Evolutionary conservation across 176 grass and related monocot species (phyloP).

Genomic region (Bolboschoenus planiculmis): DNA sequence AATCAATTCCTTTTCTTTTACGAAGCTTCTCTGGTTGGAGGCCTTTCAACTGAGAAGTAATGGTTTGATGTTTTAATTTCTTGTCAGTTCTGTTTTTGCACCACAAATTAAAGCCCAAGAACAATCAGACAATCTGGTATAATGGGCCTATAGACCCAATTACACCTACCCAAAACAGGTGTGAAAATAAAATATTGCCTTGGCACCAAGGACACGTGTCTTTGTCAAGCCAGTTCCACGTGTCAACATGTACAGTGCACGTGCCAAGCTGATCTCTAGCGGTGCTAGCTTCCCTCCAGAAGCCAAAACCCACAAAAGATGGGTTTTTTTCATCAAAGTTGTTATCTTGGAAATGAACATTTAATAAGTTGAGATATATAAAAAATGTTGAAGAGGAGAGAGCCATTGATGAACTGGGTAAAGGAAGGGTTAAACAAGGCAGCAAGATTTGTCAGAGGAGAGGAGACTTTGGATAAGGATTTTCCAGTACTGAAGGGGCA

Average conservation of each 20-base stretch:
- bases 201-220: not conserved
- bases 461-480: constrained; percentile 24
- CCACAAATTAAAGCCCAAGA: not conserved
- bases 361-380: not conserved
- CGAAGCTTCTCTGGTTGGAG: not conserved
- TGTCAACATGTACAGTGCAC: not conserved
- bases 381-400: constrained; percentile 19
- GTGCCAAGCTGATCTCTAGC: not conserved
- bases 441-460: constrained; percentile 5
- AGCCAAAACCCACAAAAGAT: not conserved
- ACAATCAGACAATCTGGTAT: not conserved
- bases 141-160: not conserved
- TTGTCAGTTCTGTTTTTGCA: not conserved
- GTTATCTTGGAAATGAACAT: not conserved
- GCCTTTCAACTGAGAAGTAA: not conserved
- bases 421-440: constrained; percentile 33
- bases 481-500: constrained; percentile 44
- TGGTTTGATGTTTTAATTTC: too few species aligned
- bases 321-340: not conserved
- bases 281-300: not conserved
- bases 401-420: constrained; percentile 24
- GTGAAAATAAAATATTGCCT: too few species aligned
- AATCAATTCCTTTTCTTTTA: not conserved
- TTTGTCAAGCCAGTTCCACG: not conserved
- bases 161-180: not conserved